Evolutionary conservation across 768 basidiomycete species (phyloP).

Genomic region (Sarcodon aspratus): DNA sequence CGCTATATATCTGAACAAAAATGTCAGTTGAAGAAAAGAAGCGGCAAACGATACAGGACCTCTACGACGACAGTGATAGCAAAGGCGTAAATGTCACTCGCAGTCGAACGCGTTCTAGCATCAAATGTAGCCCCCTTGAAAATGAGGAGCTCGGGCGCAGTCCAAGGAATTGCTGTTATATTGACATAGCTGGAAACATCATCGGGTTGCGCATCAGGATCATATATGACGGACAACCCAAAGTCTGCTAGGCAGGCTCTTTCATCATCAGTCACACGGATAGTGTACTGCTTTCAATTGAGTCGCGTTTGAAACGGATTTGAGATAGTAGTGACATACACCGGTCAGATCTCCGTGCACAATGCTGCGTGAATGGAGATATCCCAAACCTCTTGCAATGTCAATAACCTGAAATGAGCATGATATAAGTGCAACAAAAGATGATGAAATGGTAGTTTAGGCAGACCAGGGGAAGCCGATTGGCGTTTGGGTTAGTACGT

Average conservation of each 20-base stretch:
- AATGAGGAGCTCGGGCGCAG: background rate
- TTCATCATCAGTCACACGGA: background rate
- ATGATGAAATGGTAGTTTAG: no score
- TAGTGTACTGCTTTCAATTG: background rate
- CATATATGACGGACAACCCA: background rate
- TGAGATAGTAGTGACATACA: background rate
- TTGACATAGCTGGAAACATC: background rate
- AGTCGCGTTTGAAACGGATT: background rate
- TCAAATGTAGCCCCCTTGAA: background rate
- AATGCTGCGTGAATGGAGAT: background rate
- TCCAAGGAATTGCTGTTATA: background rate
- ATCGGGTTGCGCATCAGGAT: background rate
- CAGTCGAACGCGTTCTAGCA: background rate
- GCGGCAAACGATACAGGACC: background rate
- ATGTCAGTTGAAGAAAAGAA: background rate
- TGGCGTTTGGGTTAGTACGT: background rate
- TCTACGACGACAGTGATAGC: background rate
- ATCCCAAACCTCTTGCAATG: background rate
- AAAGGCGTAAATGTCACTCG: background rate
- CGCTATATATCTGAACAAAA: background rate
- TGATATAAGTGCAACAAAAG: background rate
- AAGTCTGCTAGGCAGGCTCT: background rate
- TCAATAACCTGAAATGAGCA: background rate
- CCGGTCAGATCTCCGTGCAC: slow-evolving; percentile 1
- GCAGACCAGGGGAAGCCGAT: slow-evolving; percentile 1